Percentiles rank a stretch among this genome's conserved stretches.
phyloP scores from a whole-genome alignment of 1,284 basidiomycete species.

The Fomitiporia mediterranea region DNA sequence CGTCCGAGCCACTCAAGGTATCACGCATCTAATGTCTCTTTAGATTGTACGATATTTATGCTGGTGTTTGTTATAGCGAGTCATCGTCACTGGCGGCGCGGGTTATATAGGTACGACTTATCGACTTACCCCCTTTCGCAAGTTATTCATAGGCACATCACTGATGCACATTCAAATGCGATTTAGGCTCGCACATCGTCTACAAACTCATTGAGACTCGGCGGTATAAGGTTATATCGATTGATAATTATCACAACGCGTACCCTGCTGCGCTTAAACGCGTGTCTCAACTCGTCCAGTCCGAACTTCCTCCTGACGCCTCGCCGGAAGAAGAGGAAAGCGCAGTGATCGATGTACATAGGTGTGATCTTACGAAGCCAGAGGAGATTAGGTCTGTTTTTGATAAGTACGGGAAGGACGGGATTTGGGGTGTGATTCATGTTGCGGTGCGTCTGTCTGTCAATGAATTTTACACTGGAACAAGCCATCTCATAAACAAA shows the following conservation, averaged over 20 bases:
- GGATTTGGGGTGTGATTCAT: conserved; percentile 98
- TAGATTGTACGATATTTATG: no score
- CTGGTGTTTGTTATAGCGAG: conserved; percentile 51
- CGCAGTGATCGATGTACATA: conserved; percentile 65
- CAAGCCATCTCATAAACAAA: not conserved
- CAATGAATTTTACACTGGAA: not conserved
- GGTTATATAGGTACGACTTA: conserved; percentile 71
- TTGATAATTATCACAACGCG: conserved; percentile 94
- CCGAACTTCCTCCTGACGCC: conserved; percentile 59
- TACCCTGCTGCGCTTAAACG: conserved; percentile 68
- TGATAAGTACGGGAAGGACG: conserved; percentile 79
- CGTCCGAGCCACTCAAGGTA: conserved; percentile 18
- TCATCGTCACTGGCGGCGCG: conserved; percentile 78
- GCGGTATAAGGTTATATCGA: conserved; percentile 86
- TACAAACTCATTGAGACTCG: conserved; percentile 82
- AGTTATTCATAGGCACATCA: conserved; percentile 4
- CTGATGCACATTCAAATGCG: conserved; percentile 15
- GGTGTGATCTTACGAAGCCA: conserved; percentile 70
- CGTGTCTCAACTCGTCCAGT: conserved; percentile 75
- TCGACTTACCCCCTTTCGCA: conserved; percentile 1
- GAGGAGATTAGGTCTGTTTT: conserved; percentile 76
- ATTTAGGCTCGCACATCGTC: conserved; percentile 85
- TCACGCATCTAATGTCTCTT: not conserved
- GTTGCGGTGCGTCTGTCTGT: conserved; percentile 64
- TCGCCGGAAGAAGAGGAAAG: conserved; percentile 62